Evolutionary conservation across 176 grass and related monocot species (phyloP), one percentile per base, ranked within the genome.

Genomic region (Musa schizocarpa): DNA sequence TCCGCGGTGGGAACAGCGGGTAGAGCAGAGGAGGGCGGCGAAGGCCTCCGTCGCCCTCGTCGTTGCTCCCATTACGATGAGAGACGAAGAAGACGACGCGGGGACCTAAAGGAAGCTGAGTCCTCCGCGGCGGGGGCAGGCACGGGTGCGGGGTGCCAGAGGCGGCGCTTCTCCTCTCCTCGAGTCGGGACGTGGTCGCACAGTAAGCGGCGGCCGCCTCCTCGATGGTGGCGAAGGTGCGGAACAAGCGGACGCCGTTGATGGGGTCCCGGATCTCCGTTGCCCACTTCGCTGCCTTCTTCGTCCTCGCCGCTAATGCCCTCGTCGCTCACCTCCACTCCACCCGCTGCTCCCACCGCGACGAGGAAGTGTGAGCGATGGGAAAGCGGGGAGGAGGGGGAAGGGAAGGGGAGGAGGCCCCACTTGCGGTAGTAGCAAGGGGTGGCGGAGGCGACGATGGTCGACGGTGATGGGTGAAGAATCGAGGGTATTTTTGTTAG

Each of bases 181-280:
- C 25, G 25, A 69, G 27, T 9, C 66, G 66, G 25, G 10, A 6
- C 29, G 66, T 34, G 27, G 66, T 12, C 25, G 66, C 25, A 11
- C 27, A 26, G 66, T 49, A 69, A 5, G 66, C 66, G 25, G 23
- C 25, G 27, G 66, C 23, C 0, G 66, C 66, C 66, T 19, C 66
- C 66, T 69, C 66, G 25, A 9, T 14, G 26, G 66, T 69, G 66
- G 27, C 27, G 66, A 34, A 69, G 11, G 66, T 69, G 66, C 66
- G 24, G 29, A 69, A 26, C 66, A 23, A 69, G 25, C 25, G 43
- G 10, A 3, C 66, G 23, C 66, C 25, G 11, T 9, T 25, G 66
- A 69, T 69, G 1, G 92, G 92, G 78, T 96, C 92, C 0, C 92
- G 89, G 71, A 96, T 96, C 76, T 96, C 92, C 12, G 92, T 87